Evolutionary conservation across 148 eudicot genomes (phyloP).

Genomic region (Limonium bicolor): DNA sequence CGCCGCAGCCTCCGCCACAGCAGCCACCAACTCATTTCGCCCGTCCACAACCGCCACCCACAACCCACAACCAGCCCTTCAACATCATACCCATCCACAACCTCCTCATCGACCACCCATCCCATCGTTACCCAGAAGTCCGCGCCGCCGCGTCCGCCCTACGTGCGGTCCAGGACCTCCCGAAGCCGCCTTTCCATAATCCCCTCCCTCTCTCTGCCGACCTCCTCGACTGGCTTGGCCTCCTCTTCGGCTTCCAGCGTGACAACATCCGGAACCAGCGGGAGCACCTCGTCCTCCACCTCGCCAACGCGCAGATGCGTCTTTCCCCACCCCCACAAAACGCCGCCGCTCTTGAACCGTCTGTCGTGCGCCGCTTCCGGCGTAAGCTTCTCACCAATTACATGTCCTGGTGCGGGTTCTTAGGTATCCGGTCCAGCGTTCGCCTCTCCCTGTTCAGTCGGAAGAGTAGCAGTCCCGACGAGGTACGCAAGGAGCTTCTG

Average conservation of each 20-base stretch:
- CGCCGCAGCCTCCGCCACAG: neutral
- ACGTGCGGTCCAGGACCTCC: conserved; percentile 51
- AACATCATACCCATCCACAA: conserved; percentile 86
- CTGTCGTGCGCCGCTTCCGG: conserved; percentile 41
- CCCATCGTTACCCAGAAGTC: conserved; percentile 60
- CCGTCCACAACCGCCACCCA: conserved; percentile 3
- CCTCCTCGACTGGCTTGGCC: conserved; percentile 76
- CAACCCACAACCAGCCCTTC: conserved; percentile 13
- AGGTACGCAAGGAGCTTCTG: conserved; percentile 47
- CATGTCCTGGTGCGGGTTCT: conserved; percentile 52
- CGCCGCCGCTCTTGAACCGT: conserved; percentile 29
- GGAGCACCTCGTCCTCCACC: conserved; percentile 77
- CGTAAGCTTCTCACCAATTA: conserved; percentile 44
- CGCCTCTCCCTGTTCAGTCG: conserved; percentile 20
- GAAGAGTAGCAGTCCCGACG: conserved; percentile 28
- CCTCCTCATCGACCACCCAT: conserved; percentile 63
- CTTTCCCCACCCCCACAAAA: conserved; percentile 37
- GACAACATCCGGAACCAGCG: conserved; percentile 81
- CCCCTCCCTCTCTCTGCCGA: conserved; percentile 51
- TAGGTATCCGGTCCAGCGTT: conserved; percentile 27
- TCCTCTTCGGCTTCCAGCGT: conserved; percentile 67
- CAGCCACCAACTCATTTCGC: conserved; percentile 7
- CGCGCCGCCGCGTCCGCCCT: conserved; percentile 70
- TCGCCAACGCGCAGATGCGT: conserved; percentile 74
- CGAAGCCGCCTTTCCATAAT: conserved; percentile 38